Base-by-base conservation (phyloP, 2,329 filamentous ascomycete species). In the Colletotrichum sp. region DNA sequence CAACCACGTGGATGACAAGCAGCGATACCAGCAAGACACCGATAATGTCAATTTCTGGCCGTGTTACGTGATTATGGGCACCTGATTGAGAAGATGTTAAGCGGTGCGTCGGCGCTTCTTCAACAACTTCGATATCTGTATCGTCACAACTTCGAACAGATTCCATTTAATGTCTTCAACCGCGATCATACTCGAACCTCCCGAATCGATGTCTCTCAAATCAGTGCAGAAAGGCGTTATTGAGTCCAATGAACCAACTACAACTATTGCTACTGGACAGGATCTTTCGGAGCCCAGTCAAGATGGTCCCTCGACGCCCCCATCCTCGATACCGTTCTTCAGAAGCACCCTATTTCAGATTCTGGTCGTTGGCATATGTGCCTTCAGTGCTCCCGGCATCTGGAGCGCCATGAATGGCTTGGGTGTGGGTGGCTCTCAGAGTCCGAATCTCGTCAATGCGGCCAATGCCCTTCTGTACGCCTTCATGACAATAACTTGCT, bases 381-480 rank as follows among this genome's bases (percentile, higher is more conserved):
- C 84, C n/a, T 86, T 86, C 74, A 84, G 82, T 10, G 85, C 84
- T 3, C 84, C 84, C 4, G 85, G 84, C 6, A 84, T 86, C 77
- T 87, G 86, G 86, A 83, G 81, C 75, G 86, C 86, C 18, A 84
- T 87, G 78, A 86, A 86, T 60, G 86, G 86, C 3, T n/a, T 67
- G 6, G 70, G 63, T 3, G 86, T 84, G 4, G 86, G 86, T 26
- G 86, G 86, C 21, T 83, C 85, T 6, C 83, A 84, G 18, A 81
- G 82, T 43, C 87, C 86, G 1, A 80, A 86, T 59, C 81, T 86
- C 7, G 84, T 88, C 13, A 87, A 86, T 36, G 84, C 86, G 1
- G 87, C 86, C 21, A 89, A 88, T 71, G 86, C 87, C 0, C 78
- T 88, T 2, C 82, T 88, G 3, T 88, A 87, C 74, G 86, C 83